Base-by-base conservation (phyloP, 208 protist species). In the Leishmania amazonensis region DNA sequence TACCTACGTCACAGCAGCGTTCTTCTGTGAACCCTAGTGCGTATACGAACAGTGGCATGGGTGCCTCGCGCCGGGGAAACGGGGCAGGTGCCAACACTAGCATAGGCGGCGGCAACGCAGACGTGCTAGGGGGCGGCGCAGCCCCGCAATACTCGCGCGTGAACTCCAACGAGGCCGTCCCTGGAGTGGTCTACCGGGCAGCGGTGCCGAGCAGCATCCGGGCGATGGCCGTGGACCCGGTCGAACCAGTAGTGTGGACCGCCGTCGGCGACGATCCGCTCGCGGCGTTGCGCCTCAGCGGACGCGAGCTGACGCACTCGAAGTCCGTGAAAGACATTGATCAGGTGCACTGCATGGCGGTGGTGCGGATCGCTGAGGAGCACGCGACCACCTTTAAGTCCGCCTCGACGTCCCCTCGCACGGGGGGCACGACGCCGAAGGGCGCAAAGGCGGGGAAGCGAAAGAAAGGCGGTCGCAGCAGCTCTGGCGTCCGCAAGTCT, bases 291-390 rank as follows among this genome's bases (percentile, higher is more conserved):
- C 90, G 90, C 70, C 85, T 97, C 58, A 85, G 89, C 62, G 90
- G 90, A 47, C 80, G 81, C 57, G 83, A 93, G 74, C 82, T 97
- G 45, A 72, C 88, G 45, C 81, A 87, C 64, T 87, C 72, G 17
- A 83, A 89, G n/a, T 88, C 85, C 3, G 42, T 97, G 58, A 81
- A 89, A 54, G 77, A 82, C 76, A 90, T 96, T n/a, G 89, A 88
- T n/a, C 89, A 96, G 84, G 93, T 97, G 65, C 83, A 95, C 88
- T 91, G 91, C 71, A 93, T 97, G 88, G 90, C 91, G 24, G 88
- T 97, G 17, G 95, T 97, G 58, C 85, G 84, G 64, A 81, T 97
- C 42, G 89, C 90, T 21, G 87, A 85, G 31, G 88, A 87, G 67
- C 80, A 83, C 75, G 78, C 84, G 54, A 90, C 87, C 49, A 90